Base-by-base conservation (phyloP, 345 rosid species). In the Toxicodendron radicans region DNA sequence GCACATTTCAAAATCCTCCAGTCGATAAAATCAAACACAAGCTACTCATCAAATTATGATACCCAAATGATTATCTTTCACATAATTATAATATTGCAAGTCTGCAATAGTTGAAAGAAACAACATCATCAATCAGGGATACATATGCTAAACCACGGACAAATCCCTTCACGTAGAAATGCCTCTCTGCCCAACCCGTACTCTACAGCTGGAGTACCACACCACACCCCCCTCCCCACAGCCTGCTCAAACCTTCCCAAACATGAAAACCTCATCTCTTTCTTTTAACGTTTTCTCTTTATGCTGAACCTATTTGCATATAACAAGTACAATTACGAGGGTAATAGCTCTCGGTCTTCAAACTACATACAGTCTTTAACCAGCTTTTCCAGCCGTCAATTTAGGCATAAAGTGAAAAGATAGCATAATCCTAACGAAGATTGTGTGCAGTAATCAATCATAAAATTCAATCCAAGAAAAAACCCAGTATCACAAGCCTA, bases 161-260 rank as follows among this genome's bases (percentile, higher is more conserved):
- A 74, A 69, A 71, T 64, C 32, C 24, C 57, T 17, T 35, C 54
- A 59, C 69, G 33, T 58, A 79, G 24, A 71, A 71, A 64, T 53
- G 65, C 68, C 58, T 48, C 75, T 63, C 75, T 75, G 52, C 67
- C 76, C 78, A 76, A 63, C 30, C 63, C 73, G 84, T 82, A 78
- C 81, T 27, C 67, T 63, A 76, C 86, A 79, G 88, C 86, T 83
- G 86, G 83, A 80, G 77, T 82, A 78, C 58, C 77, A 68, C 58
- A 76, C 30, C 80, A 58, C 75, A 64, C 52, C 68, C 53, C 53
- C 58, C 68, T 56, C 73, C 58, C 66, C 59, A 68, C 52, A 46
- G 56, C 69, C 57, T 67, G 65, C 54, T 71, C 71, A 73, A 35
- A 67, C 21, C 76, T 71, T 68, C 68, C 62, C 49, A 76, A 67